These are phyloP conservation scores for Syzygium malaccense DNA, from an alignment of 441 rosid species.

Conservation along the genomic window DNA sequence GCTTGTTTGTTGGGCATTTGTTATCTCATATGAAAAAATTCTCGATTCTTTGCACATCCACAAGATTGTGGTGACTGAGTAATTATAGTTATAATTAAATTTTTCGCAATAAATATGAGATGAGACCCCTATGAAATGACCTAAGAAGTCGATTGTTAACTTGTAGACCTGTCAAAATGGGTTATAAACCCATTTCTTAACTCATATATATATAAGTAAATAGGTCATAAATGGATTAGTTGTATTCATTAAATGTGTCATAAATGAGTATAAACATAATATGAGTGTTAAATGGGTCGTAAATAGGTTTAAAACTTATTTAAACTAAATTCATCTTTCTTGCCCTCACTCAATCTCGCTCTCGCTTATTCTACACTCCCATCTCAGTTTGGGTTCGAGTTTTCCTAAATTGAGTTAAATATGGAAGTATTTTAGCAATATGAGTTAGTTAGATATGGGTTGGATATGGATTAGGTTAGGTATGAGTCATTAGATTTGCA, in stretches of 20 bases:
- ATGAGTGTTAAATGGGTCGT: too few species aligned
- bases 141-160: neutral
- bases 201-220: too few species aligned
- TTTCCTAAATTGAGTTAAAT: too few species aligned
- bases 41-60: neutral
- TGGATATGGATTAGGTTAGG: too few species aligned
- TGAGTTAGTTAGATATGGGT: accelerated
- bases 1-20: neutral
- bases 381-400: too few species aligned
- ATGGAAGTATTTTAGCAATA: too few species aligned
- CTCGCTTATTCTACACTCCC: accelerated
- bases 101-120: neutral
- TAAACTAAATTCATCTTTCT: too few species aligned
- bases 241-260: too few species aligned
- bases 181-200: too few species aligned
- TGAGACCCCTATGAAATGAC: neutral
- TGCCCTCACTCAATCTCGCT: too few species aligned
- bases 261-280: accelerated
- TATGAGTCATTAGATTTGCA: too few species aligned
- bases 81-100: neutral
- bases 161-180: neutral
- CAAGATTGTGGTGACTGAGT: neutral
- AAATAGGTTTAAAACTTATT: too few species aligned
- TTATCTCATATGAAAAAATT: neutral
- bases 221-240: accelerated